Conservation (phyloP, 257 asterid genomes). For the Nyctanthes arbortristis region DNA sequence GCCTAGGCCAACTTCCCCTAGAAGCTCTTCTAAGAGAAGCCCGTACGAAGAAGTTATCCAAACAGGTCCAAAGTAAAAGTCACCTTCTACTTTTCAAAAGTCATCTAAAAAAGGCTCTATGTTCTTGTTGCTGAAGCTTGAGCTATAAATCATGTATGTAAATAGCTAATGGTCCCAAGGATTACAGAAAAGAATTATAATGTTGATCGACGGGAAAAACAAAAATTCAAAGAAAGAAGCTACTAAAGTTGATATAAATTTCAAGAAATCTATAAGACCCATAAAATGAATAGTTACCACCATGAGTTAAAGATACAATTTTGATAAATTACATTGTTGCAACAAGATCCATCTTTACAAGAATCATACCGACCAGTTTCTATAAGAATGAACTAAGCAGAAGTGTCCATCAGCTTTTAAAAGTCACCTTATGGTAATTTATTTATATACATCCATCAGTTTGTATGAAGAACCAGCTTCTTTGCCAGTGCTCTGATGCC, state of each 20-base stretch:
- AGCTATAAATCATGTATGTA: not conserved
- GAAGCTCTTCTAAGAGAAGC: too few relatives aligned
- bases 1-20: too few relatives aligned
- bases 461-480: constrained; percentile 56
- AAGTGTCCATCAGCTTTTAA: constrained; percentile 1
- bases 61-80: too few relatives aligned
- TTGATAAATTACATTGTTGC: constrained; percentile 14
- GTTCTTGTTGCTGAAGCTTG: not conserved
- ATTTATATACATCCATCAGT: constrained; percentile 27
- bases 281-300: not conserved
- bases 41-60: too few relatives aligned
- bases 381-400: not conserved
- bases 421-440: not conserved
- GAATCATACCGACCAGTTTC: not conserved
- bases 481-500: constrained; percentile 81
- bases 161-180: not conserved
- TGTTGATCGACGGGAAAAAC: not conserved
- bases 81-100: too few relatives aligned
- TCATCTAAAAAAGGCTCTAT: too few relatives aligned
- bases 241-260: too few relatives aligned
- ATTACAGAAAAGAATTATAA: too few relatives aligned
- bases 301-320: not conserved
- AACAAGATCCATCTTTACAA: constrained; percentile 3
- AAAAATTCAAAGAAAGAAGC: not conserved
- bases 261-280: not conserved